Percentiles rank a stretch among this genome's conserved stretches.
These are phyloP conservation scores for Alternaria hordeiaustralica DNA, from an alignment of 2,329 filamentous ascomycete species.

Conservation along the genomic window DNA sequence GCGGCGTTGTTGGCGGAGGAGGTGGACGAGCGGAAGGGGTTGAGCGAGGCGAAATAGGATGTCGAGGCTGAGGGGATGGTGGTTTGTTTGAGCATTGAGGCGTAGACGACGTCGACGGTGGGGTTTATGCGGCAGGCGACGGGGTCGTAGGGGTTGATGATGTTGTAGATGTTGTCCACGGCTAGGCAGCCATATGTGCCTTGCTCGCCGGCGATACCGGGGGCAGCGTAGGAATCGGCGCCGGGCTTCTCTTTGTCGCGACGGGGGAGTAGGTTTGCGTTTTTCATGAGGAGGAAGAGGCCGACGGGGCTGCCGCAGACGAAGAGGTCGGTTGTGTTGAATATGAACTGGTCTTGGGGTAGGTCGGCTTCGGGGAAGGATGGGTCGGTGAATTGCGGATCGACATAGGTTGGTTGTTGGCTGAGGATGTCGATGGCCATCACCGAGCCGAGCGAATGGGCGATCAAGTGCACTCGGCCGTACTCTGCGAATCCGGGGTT, in stretches of 20 bases:
- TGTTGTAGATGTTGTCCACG: conserved; percentile 95
- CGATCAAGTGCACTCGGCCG: conserved; percentile 89
- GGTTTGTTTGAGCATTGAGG: conserved; percentile 75
- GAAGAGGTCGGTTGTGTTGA: conserved; percentile 89
- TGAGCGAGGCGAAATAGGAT: conserved; percentile 50
- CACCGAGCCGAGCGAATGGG: conserved; percentile 90
- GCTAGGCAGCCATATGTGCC: conserved; percentile 89
- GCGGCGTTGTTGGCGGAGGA: conserved; percentile 27
- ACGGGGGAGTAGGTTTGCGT: conserved; percentile 73
- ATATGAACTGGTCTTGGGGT: conserved; percentile 71
- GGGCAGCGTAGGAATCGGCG: conserved; percentile 62
- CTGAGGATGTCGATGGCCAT: conserved; percentile 94
- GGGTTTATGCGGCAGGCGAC: conserved; percentile 94
- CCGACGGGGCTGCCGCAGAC: conserved; percentile 88
- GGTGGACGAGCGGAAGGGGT: conserved; percentile 49
- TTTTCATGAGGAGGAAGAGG: conserved; percentile 90
- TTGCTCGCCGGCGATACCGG: conserved; percentile 73
- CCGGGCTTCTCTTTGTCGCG: conserved; percentile 77
- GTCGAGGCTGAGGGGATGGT: conserved; percentile 76
- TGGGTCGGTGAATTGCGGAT: conserved; percentile 50
- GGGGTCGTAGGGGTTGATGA: conserved; percentile 77
- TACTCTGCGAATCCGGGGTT: conserved; percentile 83
- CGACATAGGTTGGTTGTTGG: conserved; percentile 78
- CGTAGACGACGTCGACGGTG: conserved; percentile 81
- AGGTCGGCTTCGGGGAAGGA: conserved; percentile 56